Conservation (phyloP, 768 basidiomycete species). For the Omphalotus guepiniiformis region DNA sequence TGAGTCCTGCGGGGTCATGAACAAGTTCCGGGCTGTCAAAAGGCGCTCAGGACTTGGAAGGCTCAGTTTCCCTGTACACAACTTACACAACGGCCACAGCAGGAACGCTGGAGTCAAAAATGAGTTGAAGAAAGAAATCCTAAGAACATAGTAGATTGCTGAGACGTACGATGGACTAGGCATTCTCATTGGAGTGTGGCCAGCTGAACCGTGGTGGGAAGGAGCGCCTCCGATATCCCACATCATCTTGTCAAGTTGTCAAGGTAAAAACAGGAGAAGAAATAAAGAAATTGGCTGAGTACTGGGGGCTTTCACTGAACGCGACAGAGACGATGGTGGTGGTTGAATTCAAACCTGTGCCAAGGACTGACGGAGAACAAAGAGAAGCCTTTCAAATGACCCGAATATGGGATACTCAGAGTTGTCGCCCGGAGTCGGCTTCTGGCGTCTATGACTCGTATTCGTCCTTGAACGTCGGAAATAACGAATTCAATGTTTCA, state of each 20-base stretch:
- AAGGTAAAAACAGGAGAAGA: not conserved
- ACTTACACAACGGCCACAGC: not conserved
- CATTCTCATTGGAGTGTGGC: slow-evolving; percentile 21
- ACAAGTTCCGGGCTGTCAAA: not conserved
- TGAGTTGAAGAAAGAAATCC: not conserved
- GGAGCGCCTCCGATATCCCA: slow-evolving; percentile 30
- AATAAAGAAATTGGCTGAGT: not conserved
- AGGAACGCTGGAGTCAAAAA: not conserved
- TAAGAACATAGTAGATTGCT: not conserved
- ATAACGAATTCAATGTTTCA: too few species aligned
- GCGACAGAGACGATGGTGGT: slow-evolving; percentile 13
- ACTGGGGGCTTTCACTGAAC: not conserved
- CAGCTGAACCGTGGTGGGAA: slow-evolving; percentile 20
- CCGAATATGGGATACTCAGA: too few species aligned
- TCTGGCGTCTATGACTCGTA: too few species aligned
- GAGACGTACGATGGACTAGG: slow-evolving; percentile 26
- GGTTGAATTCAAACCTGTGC: slow-evolving; percentile 13
- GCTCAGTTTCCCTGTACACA: not conserved
- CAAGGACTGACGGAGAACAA: too few species aligned
- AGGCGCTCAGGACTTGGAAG: not conserved
- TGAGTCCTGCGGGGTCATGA: not conserved
- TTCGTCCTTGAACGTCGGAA: too few species aligned
- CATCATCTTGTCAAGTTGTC: slow-evolving; percentile 31
- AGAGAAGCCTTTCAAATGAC: too few species aligned
- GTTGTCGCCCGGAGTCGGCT: too few species aligned